Conservation (phyloP, 305 asterid genomes). For the Coffea humblotiana region DNA sequence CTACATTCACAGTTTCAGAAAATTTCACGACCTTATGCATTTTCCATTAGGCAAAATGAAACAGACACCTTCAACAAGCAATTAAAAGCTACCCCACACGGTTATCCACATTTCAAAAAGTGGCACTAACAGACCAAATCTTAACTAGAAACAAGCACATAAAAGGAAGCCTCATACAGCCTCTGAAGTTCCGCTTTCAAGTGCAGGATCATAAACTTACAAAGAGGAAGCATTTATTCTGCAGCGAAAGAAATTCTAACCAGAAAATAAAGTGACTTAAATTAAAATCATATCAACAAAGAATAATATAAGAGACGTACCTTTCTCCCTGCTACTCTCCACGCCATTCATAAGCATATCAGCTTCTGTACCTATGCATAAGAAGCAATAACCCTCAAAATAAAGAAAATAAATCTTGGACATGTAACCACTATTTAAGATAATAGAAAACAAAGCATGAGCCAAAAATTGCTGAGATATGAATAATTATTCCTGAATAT, state of each 20-base stretch:
- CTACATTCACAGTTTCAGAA: neutral
- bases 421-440: neutral
- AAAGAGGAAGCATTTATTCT: neutral
- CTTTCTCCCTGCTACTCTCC: conserved; percentile 70
- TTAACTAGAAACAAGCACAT: neutral
- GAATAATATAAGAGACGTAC: conserved; percentile 28
- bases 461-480: neutral
- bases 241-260: neutral
- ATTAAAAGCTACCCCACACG: neutral
- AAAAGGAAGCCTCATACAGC: neutral
- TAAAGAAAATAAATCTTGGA: neutral
- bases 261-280: neutral
- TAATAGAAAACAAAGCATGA: neutral
- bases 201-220: neutral
- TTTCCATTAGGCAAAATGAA: neutral
- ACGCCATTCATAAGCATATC: conserved; percentile 69
- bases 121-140: neutral
- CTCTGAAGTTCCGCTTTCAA: neutral
- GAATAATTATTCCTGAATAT: too few relatives aligned
- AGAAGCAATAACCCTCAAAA: neutral
- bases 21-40: neutral
- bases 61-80: neutral
- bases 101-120: neutral
- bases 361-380: conserved; percentile 27
- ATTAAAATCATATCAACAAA: conserved; percentile 7